A percentile compares a stretch with the other conserved stretches of the same genome.
Conservation (phyloP, 768 basidiomycete species). For the Ramaria sp. region DNA sequence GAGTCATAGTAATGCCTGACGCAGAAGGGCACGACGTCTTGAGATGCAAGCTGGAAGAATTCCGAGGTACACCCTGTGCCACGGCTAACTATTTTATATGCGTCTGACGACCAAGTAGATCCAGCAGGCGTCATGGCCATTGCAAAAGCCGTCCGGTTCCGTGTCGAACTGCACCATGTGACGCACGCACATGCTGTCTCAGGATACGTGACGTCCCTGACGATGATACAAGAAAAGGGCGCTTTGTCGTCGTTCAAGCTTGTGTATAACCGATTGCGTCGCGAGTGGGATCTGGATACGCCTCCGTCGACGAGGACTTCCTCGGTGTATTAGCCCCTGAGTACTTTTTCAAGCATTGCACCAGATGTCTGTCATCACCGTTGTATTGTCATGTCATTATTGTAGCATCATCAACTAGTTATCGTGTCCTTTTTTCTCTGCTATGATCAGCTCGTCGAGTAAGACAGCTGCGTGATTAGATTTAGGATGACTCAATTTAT, state of each 20-base stretch:
- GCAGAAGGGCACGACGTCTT: conserved; percentile 55
- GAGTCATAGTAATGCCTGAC: conserved; percentile 59
- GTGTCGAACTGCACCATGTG: conserved; percentile 56
- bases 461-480: too few species aligned
- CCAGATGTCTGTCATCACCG: too few species aligned
- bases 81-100: neutral
- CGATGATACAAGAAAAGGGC: conserved; percentile 83
- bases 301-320: neutral
- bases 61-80: conserved; percentile 24
- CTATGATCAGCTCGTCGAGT: too few species aligned
- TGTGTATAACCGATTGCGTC: conserved; percentile 61
- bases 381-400: too few species aligned
- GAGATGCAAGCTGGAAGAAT: conserved; percentile 68
- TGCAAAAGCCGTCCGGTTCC: conserved; percentile 69
- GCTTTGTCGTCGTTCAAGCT: conserved; percentile 77
- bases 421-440: too few species aligned
- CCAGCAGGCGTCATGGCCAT: conserved; percentile 39
- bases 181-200: conserved; percentile 23
- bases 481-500: too few species aligned
- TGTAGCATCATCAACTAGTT: too few species aligned
- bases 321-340: conserved; percentile 8
- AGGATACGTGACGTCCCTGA: conserved; percentile 44
- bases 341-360: neutral
- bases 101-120: conserved; percentile 22
- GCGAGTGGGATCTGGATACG: conserved; percentile 37